Evolutionary conservation across 768 basidiomycete species (phyloP).

Genomic region (Hericium alpestre): DNA sequence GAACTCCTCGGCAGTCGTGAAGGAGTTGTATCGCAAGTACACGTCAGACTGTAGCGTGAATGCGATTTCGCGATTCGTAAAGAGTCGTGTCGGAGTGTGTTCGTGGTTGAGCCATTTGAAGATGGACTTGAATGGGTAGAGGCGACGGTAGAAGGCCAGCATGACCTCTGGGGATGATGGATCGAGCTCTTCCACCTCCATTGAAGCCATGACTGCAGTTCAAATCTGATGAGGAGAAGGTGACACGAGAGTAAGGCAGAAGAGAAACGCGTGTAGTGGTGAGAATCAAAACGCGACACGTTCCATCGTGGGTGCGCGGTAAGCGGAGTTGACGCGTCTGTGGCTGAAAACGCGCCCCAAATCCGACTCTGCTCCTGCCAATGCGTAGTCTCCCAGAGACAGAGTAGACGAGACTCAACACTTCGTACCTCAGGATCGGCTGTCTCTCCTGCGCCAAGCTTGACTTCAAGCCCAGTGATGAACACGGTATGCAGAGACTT

Average conservation of each 20-base stretch:
- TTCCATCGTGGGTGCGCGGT: neutral
- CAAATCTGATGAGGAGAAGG: neutral
- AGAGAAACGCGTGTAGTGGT: neutral
- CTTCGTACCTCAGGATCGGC: no score
- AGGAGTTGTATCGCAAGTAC: conserved; percentile 93
- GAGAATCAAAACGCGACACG: neutral
- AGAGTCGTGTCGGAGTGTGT: conserved; percentile 66
- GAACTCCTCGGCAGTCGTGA: conserved; percentile 74
- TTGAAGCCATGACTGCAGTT: neutral
- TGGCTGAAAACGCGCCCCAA: neutral
- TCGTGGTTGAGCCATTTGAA: conserved; percentile 94
- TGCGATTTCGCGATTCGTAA: conserved; percentile 91
- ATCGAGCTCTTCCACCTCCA: conserved; percentile 12
- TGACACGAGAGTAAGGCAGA: neutral
- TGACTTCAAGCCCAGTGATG: no score
- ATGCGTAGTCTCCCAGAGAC: no score
- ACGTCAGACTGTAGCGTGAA: conserved; percentile 87
- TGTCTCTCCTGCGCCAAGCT: no score
- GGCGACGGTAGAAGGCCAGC: conserved; percentile 73
- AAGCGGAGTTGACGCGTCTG: neutral
- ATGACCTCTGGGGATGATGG: conserved; percentile 48
- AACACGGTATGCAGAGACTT: no score
- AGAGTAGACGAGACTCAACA: no score
- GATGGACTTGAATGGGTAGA: conserved; percentile 92
- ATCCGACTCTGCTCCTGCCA: no score